A percentile compares a stretch with the other conserved stretches of the same genome.
These are phyloP conservation scores for Elsinoe necatrix DNA, from an alignment of 2,329 filamentous ascomycete genomes.

Conservation along the genomic window DNA sequence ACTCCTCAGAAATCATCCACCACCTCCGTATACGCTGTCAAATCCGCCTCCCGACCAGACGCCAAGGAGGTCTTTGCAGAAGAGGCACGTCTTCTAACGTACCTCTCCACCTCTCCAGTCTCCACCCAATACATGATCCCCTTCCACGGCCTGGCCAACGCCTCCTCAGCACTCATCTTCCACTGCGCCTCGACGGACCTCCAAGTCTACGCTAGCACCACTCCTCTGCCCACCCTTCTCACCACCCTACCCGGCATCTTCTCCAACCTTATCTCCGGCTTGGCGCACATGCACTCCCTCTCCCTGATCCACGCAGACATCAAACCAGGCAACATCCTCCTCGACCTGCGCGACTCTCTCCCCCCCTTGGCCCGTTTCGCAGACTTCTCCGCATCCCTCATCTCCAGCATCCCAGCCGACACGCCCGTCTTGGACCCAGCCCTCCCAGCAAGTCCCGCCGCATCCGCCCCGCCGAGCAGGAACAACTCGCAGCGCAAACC, in stretches of 20 bases:
- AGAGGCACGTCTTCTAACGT: conserved; percentile 28
- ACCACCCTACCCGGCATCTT: conserved; percentile 35
- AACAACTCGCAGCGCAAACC: conserved; percentile 9
- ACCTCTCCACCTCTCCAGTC: conserved; percentile 23
- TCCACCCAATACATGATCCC: conserved; percentile 25
- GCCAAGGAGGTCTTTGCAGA: conserved; percentile 28
- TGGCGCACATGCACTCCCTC: conserved; percentile 36
- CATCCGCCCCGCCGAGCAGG: conserved; percentile 17
- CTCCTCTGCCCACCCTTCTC: neutral
- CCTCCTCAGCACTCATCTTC: conserved; percentile 26
- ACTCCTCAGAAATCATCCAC: conserved; percentile 18
- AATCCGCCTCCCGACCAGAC: conserved; percentile 27
- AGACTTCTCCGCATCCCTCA: conserved; percentile 38
- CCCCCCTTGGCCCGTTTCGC: conserved; percentile 29
- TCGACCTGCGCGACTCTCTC: conserved; percentile 24
- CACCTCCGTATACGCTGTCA: conserved; percentile 27
- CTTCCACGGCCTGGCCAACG: conserved; percentile 27
- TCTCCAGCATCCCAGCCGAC: conserved; percentile 20
- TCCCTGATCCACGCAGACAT: conserved; percentile 39
- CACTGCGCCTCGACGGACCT: conserved; percentile 21
- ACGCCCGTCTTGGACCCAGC: conserved; percentile 34
- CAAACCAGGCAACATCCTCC: conserved; percentile 41
- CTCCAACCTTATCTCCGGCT: conserved; percentile 31
- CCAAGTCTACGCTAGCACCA: conserved; percentile 24
- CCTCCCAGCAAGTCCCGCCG: conserved; percentile 19